Base-by-base conservation (phyloP, 2,329 filamentous ascomycete species). In the Fusarium sp. region DNA sequence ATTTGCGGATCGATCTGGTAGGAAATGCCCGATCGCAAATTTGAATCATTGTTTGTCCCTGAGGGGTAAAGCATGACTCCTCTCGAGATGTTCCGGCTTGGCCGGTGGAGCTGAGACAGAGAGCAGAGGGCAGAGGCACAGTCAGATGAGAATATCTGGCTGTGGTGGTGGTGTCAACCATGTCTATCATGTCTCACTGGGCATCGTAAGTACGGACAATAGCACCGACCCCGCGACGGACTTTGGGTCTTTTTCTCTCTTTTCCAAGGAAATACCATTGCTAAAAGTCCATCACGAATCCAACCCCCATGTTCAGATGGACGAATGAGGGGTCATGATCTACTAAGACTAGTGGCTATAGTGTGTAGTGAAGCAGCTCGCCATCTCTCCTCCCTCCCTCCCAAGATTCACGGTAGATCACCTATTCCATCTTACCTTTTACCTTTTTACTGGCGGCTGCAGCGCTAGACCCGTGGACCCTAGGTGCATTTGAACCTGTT, bases 111-210 rank as follows among this genome's bases (percentile, higher is more conserved):
- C 68, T 70, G 70, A 70, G 22, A 38, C 18, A 38, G 27, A 12
- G 29, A 14, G 11, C 29, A 30, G 29, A 60, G 60, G 30, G 46
- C 27, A 46, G 54, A 52, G 58, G 40, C 65, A 75, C 72, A 77
- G 76, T 77, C 76, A 77, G 74, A 77, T 77, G 76, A 73, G 65
- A 67, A 54, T 51, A 47, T 43, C 46, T 55, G 38, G 44, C 27
- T 58, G 25, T 68, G 59, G 62, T 68, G 71, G 68, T 77, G 76
- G 76, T 78, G 75, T 71, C 56, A 62, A 66, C 65, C 58, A 45
- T 77, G 76, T 78, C 77, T 78, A 66, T 63, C 58, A 45, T 77
- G 76, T 78, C 77, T 78, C 73, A 77, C 70, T 50, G 52, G 59
- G 49, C 25, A 27, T 27, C 25, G 25, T 27, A 27, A 27, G 25